Evolutionary conservation across 352 stramenopile species (phyloP), one percentile per base, ranked within the genome.

Genomic region (Phytopythium kandeliae): DNA sequence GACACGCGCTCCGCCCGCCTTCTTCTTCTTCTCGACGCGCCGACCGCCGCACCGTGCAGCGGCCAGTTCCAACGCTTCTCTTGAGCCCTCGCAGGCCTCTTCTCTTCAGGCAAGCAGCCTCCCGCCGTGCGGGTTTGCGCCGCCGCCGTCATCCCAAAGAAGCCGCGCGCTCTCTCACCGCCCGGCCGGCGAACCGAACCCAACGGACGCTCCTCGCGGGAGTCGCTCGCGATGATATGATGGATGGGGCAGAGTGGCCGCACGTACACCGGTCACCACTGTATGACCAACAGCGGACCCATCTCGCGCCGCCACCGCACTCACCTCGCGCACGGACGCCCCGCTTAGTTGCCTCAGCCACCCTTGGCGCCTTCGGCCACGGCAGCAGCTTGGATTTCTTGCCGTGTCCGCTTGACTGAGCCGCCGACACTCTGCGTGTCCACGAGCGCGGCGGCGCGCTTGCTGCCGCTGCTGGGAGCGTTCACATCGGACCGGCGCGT

Each of bases 361-460:
- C 69, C 63, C 6, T 59, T 58, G 11, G 69, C 69, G 0, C 69
- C 69, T 10, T 62, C 64, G 0, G 63, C 66, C 24, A 65, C 63
- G 6, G 69, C 69, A 33, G 54, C 57, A 22, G 54, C 62, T 49
- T 78, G 69, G 54, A 78, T 78, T 16, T 78, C 59, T 17, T 62
- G 51, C 17, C 69, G 59, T 17, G 54, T 72, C 50, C 60, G 63
- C 25, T 63, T 63, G 8, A 33, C 51, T 17, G 13, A 12, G 9
- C 19, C 35, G 11, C 22, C 11, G 38, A 9, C 5, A 11, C 10
- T 30, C 4, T 15, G 38, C 11, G 28, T 28, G 19, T 30, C 38
- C 38, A 30, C 0, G 10, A 21, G 3, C 22, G 24, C 9, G 9
- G 13, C n/a, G n/a, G 22, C 24, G 13, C 33, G 25, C n/a, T 37